Evolutionary conservation across 495 filamentous ascomycete genomes (phyloP).

Genomic region (Tuber aestivum): DNA sequence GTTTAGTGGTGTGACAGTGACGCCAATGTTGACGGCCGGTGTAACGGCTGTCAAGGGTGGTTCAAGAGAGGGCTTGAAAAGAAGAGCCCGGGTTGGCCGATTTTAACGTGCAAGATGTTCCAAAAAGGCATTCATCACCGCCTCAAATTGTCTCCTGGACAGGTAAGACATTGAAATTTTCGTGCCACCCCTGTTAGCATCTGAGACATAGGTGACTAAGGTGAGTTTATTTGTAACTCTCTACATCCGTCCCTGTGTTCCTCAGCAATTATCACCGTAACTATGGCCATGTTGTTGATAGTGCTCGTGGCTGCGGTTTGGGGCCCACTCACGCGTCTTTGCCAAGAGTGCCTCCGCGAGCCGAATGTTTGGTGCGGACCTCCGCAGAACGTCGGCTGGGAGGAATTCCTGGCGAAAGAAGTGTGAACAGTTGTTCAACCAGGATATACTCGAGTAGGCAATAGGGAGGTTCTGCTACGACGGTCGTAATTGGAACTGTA

Average conservation of each 20-base stretch:
- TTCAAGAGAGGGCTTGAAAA: not conserved
- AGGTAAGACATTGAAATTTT: not conserved
- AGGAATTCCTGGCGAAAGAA: no score
- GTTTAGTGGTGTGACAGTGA: not conserved
- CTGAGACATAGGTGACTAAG: not conserved
- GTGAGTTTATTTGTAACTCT: not conserved
- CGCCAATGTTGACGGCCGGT: not conserved
- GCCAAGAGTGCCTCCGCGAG: no score
- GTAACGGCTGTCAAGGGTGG: not conserved
- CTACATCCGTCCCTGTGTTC: not conserved
- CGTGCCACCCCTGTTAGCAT: not conserved
- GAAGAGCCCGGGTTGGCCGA: not conserved
- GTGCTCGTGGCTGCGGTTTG: not conserved
- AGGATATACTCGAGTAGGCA: no score
- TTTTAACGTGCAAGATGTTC: not conserved
- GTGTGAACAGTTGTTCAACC: no score
- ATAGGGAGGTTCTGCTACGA: no score
- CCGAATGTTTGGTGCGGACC: no score
- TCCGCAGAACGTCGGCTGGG: no score
- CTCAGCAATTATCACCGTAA: not conserved
- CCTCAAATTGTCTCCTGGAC: not conserved
- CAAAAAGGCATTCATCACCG: constrained; percentile 2
- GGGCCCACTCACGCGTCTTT: not conserved
- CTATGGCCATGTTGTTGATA: no score
- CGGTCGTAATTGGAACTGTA: no score